A percentile compares a stretch with the other conserved stretches of the same genome.
Conservation (phyloP, 2,329 filamentous ascomycete genomes). For the Beauveria varroae region DNA sequence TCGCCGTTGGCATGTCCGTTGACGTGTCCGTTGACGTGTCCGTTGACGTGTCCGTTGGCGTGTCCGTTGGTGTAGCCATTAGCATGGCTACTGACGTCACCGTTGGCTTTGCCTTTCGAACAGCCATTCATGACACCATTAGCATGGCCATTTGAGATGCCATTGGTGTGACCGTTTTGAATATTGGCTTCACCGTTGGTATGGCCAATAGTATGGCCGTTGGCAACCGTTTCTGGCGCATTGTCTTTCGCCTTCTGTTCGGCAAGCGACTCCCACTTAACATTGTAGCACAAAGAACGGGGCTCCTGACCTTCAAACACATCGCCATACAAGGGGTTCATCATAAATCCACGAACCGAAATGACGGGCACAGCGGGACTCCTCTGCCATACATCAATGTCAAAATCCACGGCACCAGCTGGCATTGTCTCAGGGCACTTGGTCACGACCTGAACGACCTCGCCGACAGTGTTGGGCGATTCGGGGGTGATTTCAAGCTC, state of each 20-base stretch:
- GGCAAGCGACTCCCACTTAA: constrained; percentile 35
- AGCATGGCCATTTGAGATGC: background rate
- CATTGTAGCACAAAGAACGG: constrained; percentile 34
- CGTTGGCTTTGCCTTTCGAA: background rate
- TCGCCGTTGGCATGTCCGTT: no score
- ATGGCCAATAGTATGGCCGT: constrained; percentile 9
- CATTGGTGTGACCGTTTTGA: constrained; percentile 3
- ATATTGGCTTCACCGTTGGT: background rate
- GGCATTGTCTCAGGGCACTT: constrained; percentile 17
- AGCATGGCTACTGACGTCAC: background rate
- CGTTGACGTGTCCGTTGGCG: constrained; percentile 10
- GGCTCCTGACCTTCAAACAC: constrained; percentile 14
- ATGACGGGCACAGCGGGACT: constrained; percentile 23
- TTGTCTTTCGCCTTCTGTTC: background rate
- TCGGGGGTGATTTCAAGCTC: constrained; percentile 22
- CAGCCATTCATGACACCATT: background rate
- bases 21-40: background rate
- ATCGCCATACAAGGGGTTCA: constrained; percentile 35
- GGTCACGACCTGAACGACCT: constrained; percentile 21
- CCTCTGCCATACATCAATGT: constrained; percentile 25
- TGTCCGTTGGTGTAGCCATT: background rate
- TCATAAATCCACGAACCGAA: constrained; percentile 28
- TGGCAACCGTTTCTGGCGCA: background rate
- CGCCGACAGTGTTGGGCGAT: constrained; percentile 20
- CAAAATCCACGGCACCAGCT: constrained; percentile 25